phyloP scores from a whole-genome alignment of 106 monocot species.

The Allium cepa region DNA sequence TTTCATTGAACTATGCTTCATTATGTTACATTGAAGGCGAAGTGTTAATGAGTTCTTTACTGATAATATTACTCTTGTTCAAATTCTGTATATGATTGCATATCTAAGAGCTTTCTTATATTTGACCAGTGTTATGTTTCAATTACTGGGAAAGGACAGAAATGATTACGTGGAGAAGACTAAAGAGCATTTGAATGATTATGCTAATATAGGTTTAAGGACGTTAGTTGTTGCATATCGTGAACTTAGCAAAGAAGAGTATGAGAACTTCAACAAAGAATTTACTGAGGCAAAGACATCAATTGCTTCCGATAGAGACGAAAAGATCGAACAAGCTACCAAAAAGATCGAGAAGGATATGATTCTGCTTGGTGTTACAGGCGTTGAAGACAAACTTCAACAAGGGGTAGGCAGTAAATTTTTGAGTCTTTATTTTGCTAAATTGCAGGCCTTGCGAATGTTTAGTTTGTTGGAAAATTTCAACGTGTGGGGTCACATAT shows the following conservation, averaged over 20 bases:
- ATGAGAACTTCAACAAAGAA: conserved; percentile 43
- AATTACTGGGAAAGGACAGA: conserved; percentile 51
- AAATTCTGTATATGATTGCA: not conserved
- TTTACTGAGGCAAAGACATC: conserved; percentile 66
- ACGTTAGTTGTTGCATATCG: conserved; percentile 92
- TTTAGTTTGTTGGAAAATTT: not conserved
- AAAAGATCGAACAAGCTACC: conserved; percentile 67
- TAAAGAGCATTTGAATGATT: conserved; percentile 64
- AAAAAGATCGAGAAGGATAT: conserved; percentile 71
- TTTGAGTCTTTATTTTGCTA: too few species aligned
- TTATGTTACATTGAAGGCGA: too few species aligned
- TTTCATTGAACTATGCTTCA: too few species aligned
- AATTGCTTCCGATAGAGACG: conserved; percentile 76
- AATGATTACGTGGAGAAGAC: conserved; percentile 59
- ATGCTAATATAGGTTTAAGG: conserved; percentile 88
- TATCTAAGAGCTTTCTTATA: conserved; percentile 1
- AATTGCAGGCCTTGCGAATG: too few species aligned
- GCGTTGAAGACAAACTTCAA: conserved; percentile 95
- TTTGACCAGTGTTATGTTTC: conserved; percentile 83
- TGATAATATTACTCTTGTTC: too few species aligned
- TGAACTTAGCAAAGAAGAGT: conserved; percentile 69
- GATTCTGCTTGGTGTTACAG: conserved; percentile 88
- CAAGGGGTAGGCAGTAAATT: conserved; percentile 57
- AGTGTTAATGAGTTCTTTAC: too few species aligned
- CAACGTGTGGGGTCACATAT: too few species aligned